Base-by-base conservation (phyloP, 2,329 filamentous ascomycete species). In the Penicillium sp. region DNA sequence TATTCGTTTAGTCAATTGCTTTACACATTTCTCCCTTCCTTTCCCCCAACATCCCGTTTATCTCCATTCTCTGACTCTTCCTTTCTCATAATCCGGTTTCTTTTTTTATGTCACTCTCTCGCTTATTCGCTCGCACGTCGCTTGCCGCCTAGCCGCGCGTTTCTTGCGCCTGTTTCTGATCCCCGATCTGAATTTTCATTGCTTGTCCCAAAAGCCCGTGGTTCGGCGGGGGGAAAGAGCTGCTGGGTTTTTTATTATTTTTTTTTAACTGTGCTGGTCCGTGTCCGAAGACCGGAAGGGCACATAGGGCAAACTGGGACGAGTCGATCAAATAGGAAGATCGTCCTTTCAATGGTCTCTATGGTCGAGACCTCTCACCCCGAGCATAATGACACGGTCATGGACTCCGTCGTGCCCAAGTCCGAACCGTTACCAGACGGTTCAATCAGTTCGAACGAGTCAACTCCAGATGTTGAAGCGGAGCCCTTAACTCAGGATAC, bases 391-490 rank as follows among this genome's bases (percentile, higher is more conserved):
- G 70, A 71, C 52, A 56, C 61, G 55, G 62, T 56, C 57, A 66
- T 66, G 61, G 69, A 71, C 48, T 51, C 64, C 27, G 62, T 72
- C 51, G 59, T 70, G 46, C 68, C 69, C 51, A 73, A 74, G 55
- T 55, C 65, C 28, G 71, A 74, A 54, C 66, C 68, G 38, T 55
- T 65, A 44, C 63, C 60, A 23, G 72, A 73, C 50, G 67, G 66
- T 47, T 72, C 70, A 28, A 68, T 69, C 59, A 71, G 68, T 50
- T 72, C 70, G 23, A 62, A 65, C n/a, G 67, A 69, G 40, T 76
- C 74, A 35, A 72, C 71, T 2, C 72, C 72, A 10, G 73, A 75
- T 39, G 64, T 68, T 9, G 71, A 73, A 48, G 69, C 65, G 42
- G 65, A 69, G 49, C 57, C 62, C 27, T 57, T 69, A 43, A 65